Conservation (phyloP, 176 grass and related monocot genomes). For the Phragmites australis region DNA sequence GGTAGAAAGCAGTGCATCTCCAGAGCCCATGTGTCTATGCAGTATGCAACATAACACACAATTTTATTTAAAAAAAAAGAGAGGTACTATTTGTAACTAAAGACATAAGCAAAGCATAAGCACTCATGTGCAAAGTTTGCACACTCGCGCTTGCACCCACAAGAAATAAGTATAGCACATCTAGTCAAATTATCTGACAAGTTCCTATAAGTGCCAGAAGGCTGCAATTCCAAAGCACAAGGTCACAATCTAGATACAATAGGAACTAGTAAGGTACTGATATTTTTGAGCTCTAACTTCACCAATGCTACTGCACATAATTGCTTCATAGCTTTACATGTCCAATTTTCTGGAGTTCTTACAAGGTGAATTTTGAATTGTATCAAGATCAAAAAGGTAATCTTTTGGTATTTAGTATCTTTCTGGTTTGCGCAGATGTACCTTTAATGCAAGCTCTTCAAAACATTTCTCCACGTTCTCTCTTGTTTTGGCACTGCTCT, state of each 20-base stretch:
- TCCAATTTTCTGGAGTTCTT: background rate
- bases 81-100: background rate
- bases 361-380: background rate
- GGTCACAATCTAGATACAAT: background rate
- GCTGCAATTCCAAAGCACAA: background rate
- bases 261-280: background rate
- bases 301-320: background rate
- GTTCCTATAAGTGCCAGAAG: no score
- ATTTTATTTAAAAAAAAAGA: background rate
- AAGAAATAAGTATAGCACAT: conserved; percentile 14
- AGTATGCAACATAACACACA: background rate
- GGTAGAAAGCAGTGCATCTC: background rate
- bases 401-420: conserved; percentile 5
- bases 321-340: background rate
- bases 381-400: conserved; percentile 22
- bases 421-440: conserved; percentile 36
- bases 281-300: background rate
- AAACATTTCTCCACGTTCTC: conserved; percentile 93
- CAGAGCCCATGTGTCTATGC: background rate
- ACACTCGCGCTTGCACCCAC: background rate
- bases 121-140: conserved; percentile 20
- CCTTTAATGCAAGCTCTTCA: conserved; percentile 92
- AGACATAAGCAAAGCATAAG: background rate
- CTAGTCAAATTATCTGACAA: conserved; percentile 2
- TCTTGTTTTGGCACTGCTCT: conserved; percentile 95